Conservation (phyloP, 169 alveolate genomes). For the Plasmodium inui region DNA sequence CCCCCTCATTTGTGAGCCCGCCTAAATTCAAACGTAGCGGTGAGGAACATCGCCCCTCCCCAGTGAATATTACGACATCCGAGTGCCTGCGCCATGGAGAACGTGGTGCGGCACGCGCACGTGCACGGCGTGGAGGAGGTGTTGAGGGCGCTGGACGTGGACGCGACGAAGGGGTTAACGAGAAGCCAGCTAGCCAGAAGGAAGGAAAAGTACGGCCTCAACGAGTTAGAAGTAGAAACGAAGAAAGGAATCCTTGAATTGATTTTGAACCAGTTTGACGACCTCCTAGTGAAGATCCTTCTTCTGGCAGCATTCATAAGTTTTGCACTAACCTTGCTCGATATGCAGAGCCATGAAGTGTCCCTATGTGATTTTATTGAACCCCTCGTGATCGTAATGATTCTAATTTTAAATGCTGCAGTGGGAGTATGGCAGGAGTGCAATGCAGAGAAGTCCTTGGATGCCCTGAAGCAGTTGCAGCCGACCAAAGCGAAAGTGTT, state of each 20-base stretch:
- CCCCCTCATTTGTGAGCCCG: too few species aligned
- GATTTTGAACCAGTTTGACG: constrained; percentile 95
- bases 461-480: constrained; percentile 95
- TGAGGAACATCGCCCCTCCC: too few species aligned
- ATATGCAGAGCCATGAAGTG: constrained; percentile 90
- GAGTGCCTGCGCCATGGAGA: not conserved
- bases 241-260: constrained; percentile 92
- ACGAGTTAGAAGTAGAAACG: constrained; percentile 91
- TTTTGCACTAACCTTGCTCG: constrained; percentile 93
- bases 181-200: constrained; percentile 88
- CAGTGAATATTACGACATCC: not conserved
- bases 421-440: constrained; percentile 99
- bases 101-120: constrained; percentile 75
- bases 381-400: constrained; percentile 96
- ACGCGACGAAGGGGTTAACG: constrained; percentile 88
- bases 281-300: constrained; percentile 94
- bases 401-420: constrained; percentile 95
- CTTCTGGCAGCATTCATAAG: constrained; percentile 97
- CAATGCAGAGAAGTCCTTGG: constrained; percentile 98
- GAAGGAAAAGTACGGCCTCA: constrained; percentile 88
- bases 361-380: constrained; percentile 96
- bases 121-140: constrained; percentile 76
- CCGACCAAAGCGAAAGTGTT: constrained; percentile 93
- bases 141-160: constrained; percentile 76
- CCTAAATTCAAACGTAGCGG: too few species aligned